These are phyloP conservation scores for Xylariaceae sp. DNA, from an alignment of 2,329 filamentous ascomycete species.

Conservation along the genomic window DNA sequence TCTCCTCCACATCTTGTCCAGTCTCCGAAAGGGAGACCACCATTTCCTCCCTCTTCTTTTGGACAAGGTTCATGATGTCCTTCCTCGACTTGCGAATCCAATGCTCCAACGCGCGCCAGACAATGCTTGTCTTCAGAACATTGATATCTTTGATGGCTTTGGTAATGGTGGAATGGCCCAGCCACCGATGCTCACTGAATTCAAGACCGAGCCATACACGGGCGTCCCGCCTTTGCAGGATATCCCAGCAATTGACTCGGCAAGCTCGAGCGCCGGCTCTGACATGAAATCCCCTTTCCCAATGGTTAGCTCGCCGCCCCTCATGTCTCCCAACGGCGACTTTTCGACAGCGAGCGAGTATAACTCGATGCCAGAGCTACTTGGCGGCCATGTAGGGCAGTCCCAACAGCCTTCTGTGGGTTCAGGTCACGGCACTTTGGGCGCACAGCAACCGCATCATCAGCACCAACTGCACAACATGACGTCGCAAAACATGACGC, in stretches of 20 bases:
- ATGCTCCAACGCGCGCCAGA: conserved; percentile 56
- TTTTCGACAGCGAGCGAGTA: conserved; percentile 44
- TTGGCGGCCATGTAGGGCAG: conserved; percentile 45
- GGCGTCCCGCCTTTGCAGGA: conserved; percentile 38
- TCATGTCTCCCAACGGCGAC: conserved; percentile 49
- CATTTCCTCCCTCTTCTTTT: conserved; percentile 73
- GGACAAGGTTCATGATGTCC: conserved; percentile 66
- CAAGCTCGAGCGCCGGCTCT: conserved; percentile 32
- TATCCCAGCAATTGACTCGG: conserved; percentile 34
- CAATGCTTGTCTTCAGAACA: conserved; percentile 36
- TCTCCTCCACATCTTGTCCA: conserved; percentile 60
- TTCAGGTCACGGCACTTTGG: conserved; percentile 28
- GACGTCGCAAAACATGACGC: conserved; percentile 27
- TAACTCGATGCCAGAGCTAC: conserved; percentile 47
- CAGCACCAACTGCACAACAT: conserved; percentile 24
- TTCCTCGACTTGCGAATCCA: conserved; percentile 57
- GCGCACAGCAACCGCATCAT: conserved; percentile 29
- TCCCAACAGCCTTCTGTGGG: conserved; percentile 30
- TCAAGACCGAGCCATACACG: conserved; percentile 38
- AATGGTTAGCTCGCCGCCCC: conserved; percentile 43
- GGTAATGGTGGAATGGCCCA: conserved; percentile 58
- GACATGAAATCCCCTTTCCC: conserved; percentile 46
- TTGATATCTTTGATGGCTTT: conserved; percentile 63
- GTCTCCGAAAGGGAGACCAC: conserved; percentile 68
- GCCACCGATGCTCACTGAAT: conserved; percentile 42